Conservation (phyloP, 352 stramenopile genomes). For the Phytophthora europaea region DNA sequence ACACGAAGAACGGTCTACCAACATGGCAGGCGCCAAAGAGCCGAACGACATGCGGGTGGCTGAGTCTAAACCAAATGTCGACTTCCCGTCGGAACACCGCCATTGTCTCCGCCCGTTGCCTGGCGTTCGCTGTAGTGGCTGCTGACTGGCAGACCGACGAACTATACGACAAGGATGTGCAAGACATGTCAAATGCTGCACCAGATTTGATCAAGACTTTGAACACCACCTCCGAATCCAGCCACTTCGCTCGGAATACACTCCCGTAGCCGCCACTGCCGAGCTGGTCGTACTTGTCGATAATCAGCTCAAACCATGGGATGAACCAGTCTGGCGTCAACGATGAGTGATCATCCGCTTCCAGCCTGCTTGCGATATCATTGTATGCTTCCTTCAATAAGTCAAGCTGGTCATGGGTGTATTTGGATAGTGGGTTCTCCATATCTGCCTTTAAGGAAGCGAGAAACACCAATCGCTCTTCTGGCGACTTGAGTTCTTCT, state of each 20-base stretch:
- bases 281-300: neutral
- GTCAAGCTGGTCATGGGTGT: neutral
- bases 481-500: neutral
- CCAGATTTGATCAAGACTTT: constrained; percentile 1
- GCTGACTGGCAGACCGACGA: neutral
- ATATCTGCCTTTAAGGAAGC: neutral
- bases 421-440: neutral
- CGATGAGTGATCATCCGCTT: neutral
- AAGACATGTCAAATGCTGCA: neutral
- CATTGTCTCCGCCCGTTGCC: neutral
- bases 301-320: constrained; percentile 7
- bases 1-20: constrained; percentile 17
- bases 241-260: constrained; percentile 5
- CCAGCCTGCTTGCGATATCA: neutral
- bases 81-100: constrained; percentile 14
- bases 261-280: neutral
- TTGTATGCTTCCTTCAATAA: neutral
- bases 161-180: neutral
- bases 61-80: constrained; percentile 23
- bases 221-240: constrained; percentile 11
- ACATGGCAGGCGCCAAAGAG: constrained; percentile 22
- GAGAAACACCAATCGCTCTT: neutral
- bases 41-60: constrained; percentile 15
- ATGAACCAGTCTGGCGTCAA: constrained; percentile 11
- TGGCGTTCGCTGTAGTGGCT: neutral